These are phyloP conservation scores for Pyricularia sp. DNA, from an alignment of 2,329 filamentous ascomycete species.

Conservation along the genomic window DNA sequence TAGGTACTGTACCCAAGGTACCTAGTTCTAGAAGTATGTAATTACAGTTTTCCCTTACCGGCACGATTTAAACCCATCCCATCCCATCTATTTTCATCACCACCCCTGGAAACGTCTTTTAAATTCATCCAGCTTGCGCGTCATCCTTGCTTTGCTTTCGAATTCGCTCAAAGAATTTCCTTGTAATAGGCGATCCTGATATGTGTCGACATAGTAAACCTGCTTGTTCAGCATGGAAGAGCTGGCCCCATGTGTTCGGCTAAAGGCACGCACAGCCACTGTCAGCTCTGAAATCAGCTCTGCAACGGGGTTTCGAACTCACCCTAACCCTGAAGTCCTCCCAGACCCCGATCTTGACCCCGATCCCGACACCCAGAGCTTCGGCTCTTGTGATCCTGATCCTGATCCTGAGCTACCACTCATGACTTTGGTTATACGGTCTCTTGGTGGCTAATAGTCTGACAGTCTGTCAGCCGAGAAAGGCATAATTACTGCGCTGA, in stretches of 20 bases:
- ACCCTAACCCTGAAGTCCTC: neutral
- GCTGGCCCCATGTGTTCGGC: neutral
- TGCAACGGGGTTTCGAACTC: neutral
- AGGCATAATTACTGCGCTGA: neutral
- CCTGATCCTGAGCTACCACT: neutral
- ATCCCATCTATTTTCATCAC: neutral
- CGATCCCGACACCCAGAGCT: neutral
- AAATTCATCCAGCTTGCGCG: neutral
- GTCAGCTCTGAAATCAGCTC: neutral
- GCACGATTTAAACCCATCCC: too few species aligned
- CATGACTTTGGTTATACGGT: neutral
- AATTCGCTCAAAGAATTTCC: neutral
- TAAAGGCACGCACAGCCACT: neutral
- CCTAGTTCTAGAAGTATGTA: too few species aligned
- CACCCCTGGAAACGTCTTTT: neutral
- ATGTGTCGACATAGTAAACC: neutral
- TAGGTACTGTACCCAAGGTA: too few species aligned
- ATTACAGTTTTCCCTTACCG: too few species aligned
- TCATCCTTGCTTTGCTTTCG: neutral
- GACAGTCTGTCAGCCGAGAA: neutral
- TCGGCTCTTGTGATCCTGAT: neutral
- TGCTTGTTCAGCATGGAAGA: conserved; percentile 1
- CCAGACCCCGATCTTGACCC: neutral
- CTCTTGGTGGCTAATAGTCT: neutral
- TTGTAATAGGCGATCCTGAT: neutral